Conservation (phyloP, 495 filamentous ascomycete species). For the Podospora sp. region DNA sequence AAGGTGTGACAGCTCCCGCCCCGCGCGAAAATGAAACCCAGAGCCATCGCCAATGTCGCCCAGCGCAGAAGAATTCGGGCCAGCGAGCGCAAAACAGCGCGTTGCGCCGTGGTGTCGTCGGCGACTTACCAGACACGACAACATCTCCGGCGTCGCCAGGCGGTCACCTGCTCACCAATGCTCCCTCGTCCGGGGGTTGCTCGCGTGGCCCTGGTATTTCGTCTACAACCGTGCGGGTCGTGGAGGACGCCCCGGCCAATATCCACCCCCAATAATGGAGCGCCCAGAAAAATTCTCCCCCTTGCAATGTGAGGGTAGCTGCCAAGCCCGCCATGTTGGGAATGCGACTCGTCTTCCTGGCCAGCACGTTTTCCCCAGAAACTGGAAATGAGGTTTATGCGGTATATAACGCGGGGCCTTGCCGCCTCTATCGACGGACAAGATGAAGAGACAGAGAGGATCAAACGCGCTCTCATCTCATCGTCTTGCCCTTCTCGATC, state of each 20-base stretch:
- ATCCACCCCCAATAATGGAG: not conserved
- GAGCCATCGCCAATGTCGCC: constrained; percentile 9
- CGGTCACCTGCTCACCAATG: constrained; percentile 28
- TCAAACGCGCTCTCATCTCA: not conserved
- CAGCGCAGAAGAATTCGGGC: not conserved
- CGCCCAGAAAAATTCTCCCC: not conserved
- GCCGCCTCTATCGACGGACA: not conserved
- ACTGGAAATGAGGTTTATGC: not conserved
- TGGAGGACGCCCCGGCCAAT: not conserved
- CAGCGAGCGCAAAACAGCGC: constrained; percentile 11
- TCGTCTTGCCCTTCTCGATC: not conserved
- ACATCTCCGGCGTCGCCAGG: constrained; percentile 24
- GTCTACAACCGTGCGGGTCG: not conserved
- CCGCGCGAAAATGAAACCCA: not conserved
- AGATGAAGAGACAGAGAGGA: not conserved
- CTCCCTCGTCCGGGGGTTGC: not conserved
- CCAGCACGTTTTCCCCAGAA: not conserved
- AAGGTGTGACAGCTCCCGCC: not conserved
- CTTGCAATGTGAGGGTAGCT: not conserved
- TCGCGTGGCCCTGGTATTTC: not conserved
- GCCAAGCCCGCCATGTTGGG: not conserved
- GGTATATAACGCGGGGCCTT: not conserved
- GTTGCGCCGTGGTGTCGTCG: constrained; percentile 16
- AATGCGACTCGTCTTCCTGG: not conserved
- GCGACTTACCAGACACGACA: constrained; percentile 30